Evolutionary conservation across 306 rosid genomes (phyloP).

Genomic region (Cucumis cinereus): DNA sequence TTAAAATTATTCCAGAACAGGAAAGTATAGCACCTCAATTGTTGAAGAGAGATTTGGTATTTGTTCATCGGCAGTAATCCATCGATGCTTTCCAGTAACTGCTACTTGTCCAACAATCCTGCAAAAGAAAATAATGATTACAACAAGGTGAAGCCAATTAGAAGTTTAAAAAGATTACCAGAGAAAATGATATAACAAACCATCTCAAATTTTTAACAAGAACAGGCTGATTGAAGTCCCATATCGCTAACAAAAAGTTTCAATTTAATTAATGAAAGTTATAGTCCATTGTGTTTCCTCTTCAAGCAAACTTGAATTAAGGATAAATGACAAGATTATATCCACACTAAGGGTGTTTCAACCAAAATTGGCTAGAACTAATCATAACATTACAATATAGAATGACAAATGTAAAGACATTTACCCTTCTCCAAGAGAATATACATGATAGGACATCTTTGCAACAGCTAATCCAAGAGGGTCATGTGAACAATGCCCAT

Average conservation of each 20-base stretch:
- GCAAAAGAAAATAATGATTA: conserved; percentile 15
- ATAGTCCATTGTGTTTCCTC: not conserved
- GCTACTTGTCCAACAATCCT: conserved; percentile 95
- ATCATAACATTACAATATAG: not conserved
- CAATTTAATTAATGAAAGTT: not conserved
- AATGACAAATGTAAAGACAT: conserved; percentile 8
- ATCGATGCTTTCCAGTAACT: conserved; percentile 68
- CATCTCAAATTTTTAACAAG: not conserved
- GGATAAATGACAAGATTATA: not conserved
- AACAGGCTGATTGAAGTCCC: not conserved
- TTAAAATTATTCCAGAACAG: conserved; percentile 12
- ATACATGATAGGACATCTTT: conserved; percentile 76
- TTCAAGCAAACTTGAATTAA: not conserved
- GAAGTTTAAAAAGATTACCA: not conserved
- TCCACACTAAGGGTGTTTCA: not conserved
- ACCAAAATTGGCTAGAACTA: not conserved
- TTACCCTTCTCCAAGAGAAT: conserved; percentile 97
- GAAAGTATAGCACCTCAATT: conserved; percentile 43
- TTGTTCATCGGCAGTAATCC: conserved; percentile 75
- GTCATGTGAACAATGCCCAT: conserved; percentile 43
- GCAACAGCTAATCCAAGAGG: conserved; percentile 78
- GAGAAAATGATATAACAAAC: not conserved
- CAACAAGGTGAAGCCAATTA: not conserved
- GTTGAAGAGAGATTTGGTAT: conserved; percentile 35
- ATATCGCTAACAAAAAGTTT: not conserved